These are phyloP conservation scores for Trametes pubescens DNA, from an alignment of 1,284 basidiomycete genomes.

Conservation along the genomic window DNA sequence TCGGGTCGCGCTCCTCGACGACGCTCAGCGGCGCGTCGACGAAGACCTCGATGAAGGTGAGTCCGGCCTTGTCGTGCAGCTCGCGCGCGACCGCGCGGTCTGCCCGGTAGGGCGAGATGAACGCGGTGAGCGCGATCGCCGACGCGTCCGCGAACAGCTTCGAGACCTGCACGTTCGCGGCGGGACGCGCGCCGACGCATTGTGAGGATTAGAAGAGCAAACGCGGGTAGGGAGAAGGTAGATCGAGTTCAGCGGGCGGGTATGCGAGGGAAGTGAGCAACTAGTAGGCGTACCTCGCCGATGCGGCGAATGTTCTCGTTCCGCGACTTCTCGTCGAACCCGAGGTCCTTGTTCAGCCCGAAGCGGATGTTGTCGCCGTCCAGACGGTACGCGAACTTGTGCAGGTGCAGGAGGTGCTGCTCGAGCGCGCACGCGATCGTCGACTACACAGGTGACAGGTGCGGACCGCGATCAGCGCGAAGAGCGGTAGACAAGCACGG, in stretches of 20 bases:
- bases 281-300: slow-evolving; percentile 75
- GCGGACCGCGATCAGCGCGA: not conserved
- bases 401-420: slow-evolving; percentile 90
- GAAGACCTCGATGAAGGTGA: slow-evolving; percentile 95
- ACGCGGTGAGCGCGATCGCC: slow-evolving; percentile 91
- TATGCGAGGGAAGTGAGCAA: not conserved
- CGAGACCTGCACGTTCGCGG: slow-evolving; percentile 70
- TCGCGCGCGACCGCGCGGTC: slow-evolving; percentile 89
- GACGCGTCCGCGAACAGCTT: slow-evolving; percentile 93
- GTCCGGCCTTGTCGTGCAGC: slow-evolving; percentile 76
- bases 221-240: not conserved
- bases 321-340: slow-evolving; percentile 94
- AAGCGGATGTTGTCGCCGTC: slow-evolving; percentile 98
- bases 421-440: slow-evolving; percentile 98
- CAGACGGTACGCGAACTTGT: slow-evolving; percentile 89
- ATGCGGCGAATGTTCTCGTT: slow-evolving; percentile 99
- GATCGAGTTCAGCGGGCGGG: too few species aligned
- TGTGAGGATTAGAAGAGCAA: not conserved
- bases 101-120: slow-evolving; percentile 96
- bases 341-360: slow-evolving; percentile 97
- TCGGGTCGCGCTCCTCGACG: slow-evolving; percentile 94
- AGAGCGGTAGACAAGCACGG: too few species aligned
- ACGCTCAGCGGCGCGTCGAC: slow-evolving; percentile 92
- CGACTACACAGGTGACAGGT: slow-evolving; percentile 74
- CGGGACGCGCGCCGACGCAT: not conserved